These are phyloP conservation scores for Penicillium sp. DNA, from an alignment of 2,329 filamentous ascomycete species.

Conservation along the genomic window DNA sequence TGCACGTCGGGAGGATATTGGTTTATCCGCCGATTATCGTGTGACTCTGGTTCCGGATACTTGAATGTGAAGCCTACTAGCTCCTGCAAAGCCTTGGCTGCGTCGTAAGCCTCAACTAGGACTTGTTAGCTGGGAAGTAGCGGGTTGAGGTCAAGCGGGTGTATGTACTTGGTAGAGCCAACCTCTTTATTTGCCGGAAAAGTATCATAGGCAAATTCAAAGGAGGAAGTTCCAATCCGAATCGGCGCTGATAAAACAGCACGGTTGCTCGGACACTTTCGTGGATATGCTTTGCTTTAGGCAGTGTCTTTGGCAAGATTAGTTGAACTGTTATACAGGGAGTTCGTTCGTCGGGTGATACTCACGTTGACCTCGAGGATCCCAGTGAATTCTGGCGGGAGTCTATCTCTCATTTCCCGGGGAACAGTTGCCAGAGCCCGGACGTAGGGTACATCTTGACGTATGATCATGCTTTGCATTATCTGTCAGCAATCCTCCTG, in stretches of 20 bases:
- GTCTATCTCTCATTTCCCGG: constrained; percentile 43
- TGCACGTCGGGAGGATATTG: constrained; percentile 69
- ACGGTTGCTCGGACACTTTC: constrained; percentile 59
- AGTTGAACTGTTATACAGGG: constrained; percentile 1
- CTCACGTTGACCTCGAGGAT: constrained; percentile 42
- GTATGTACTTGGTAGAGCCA: constrained; percentile 66
- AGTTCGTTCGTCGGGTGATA: neutral
- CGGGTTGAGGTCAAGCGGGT: neutral
- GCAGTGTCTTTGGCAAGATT: constrained; percentile 31
- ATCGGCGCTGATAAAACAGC: constrained; percentile 62
- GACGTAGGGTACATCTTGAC: constrained; percentile 71
- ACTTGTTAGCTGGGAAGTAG: constrained; percentile 13
- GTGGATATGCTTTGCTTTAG: constrained; percentile 59
- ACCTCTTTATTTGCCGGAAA: constrained; percentile 64
- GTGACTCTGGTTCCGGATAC: constrained; percentile 38
- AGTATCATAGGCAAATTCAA: constrained; percentile 68
- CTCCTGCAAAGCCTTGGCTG: constrained; percentile 55
- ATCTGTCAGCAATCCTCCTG: neutral
- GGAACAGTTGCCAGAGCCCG: constrained; percentile 52
- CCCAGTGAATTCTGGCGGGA: constrained; percentile 41
- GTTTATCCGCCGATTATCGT: constrained; percentile 34
- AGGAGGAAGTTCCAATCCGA: constrained; percentile 66
- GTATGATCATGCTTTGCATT: constrained; percentile 45
- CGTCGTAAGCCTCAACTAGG: constrained; percentile 44
- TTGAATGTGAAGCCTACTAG: constrained; percentile 58